Percentiles rank a stretch among this genome's conserved stretches.
Conservation (phyloP, 305 asterid species). For the Withania somnifera region DNA sequence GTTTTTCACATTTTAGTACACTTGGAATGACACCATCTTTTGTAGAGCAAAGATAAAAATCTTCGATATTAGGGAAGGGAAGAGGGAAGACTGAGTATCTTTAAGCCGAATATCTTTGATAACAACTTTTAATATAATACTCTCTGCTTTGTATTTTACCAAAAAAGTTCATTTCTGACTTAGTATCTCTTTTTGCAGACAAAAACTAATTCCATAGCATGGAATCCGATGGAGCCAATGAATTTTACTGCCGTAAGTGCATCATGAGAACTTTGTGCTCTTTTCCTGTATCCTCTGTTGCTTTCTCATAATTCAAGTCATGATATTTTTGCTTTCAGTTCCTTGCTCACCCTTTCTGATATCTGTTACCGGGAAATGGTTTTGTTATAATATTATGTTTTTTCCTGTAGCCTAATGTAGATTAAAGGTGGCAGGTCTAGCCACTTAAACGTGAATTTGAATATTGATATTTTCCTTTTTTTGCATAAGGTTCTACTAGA, state of each 20-base stretch:
- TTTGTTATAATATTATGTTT: neutral
- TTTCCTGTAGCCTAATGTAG: neutral
- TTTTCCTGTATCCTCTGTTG: neutral
- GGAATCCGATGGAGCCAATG: slow-evolving; percentile 99
- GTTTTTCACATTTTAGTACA: neutral
- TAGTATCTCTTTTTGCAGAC: slow-evolving; percentile 40
- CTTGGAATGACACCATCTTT: neutral
- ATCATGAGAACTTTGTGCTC: neutral
- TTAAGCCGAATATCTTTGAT: neutral
- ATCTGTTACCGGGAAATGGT: neutral
- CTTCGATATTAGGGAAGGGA: neutral
- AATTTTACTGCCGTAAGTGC: slow-evolving; percentile 90
- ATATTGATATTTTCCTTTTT: neutral
- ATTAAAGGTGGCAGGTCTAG: neutral
- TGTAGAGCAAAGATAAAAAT: neutral
- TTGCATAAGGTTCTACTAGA: neutral
- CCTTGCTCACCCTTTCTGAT: neutral
- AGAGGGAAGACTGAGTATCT: neutral
- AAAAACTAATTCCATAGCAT: slow-evolving; percentile 76
- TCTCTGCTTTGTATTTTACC: neutral
- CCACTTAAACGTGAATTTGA: neutral
- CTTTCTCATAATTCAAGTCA: neutral
- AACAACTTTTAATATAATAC: neutral
- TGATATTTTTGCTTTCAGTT: neutral
- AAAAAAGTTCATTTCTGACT: slow-evolving; percentile 2